Percentiles rank a stretch among this genome's conserved stretches.
phyloP scores from a whole-genome alignment of 768 basidiomycete species.

The Panellus pusillus region DNA sequence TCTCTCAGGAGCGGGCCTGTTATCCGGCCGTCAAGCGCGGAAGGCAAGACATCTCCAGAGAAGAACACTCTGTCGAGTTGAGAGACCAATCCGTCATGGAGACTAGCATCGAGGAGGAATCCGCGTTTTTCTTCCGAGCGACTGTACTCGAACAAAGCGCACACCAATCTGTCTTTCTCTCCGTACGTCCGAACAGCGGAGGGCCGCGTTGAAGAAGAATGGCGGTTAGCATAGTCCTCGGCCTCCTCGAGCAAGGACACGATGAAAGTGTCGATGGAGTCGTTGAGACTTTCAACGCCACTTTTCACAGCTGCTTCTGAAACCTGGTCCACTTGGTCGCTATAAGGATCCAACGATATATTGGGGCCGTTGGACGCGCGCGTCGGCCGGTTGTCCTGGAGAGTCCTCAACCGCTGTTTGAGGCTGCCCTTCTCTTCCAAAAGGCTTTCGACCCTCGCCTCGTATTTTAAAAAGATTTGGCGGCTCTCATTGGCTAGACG shows the following conservation, averaged over 20 bases:
- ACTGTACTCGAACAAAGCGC: slow-evolving; percentile 2
- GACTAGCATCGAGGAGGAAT: slow-evolving; percentile 20
- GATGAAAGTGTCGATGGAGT: slow-evolving; percentile 13
- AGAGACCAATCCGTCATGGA: slow-evolving; percentile 10
- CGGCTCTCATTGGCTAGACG: background rate
- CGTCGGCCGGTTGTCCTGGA: background rate
- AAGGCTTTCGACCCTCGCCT: background rate
- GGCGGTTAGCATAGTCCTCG: background rate
- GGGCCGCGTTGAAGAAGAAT: background rate
- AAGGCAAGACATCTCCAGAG: slow-evolving; percentile 3
- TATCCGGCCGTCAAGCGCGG: background rate
- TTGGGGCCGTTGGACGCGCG: background rate
- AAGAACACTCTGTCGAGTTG: slow-evolving; percentile 13
- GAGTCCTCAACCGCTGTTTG: background rate
- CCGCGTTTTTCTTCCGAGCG: slow-evolving; percentile 16
- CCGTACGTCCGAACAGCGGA: background rate
- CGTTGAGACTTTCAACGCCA: slow-evolving; percentile 19
- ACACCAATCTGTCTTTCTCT: background rate
- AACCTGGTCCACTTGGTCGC: slow-evolving; percentile 18
- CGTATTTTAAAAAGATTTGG: background rate
- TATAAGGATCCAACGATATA: slow-evolving; percentile 14
- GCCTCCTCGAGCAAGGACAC: slow-evolving; percentile 10
- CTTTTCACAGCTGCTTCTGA: slow-evolving; percentile 14
- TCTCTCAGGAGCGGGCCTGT: background rate
- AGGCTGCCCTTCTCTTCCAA: background rate